A percentile compares a stretch with the other conserved stretches of the same genome.
Conservation (phyloP, 371 early-diverging fungal genomes). For the Mycotypha africana region DNA sequence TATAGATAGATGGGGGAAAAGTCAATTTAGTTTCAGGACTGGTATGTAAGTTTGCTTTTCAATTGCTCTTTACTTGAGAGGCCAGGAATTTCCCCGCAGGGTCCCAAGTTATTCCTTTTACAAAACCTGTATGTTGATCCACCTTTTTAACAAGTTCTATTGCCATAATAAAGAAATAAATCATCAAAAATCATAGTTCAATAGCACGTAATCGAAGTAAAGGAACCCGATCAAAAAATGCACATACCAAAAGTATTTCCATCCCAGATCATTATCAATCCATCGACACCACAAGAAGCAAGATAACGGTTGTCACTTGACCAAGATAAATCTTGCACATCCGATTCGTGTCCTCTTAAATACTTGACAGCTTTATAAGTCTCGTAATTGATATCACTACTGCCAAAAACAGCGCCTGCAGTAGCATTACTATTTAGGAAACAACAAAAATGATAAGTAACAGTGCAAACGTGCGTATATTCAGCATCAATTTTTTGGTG, state of each 20-base stretch:
- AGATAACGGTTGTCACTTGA: conserved; percentile 82
- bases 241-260: conserved; percentile 70
- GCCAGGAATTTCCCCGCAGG: conserved; percentile 93
- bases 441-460: background rate
- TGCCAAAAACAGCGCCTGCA: conserved; percentile 50
- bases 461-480: too few species aligned
- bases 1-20: too few species aligned
- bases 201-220: background rate
- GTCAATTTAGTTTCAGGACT: too few species aligned
- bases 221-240: too few species aligned
- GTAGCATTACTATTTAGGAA: conserved; percentile 28
- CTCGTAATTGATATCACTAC: conserved; percentile 59
- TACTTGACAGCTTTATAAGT: conserved; percentile 75
- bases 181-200: too few species aligned
- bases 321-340: conserved; percentile 94
- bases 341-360: conserved; percentile 91
- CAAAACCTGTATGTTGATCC: conserved; percentile 81
- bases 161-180: background rate
- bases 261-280: conserved; percentile 80
- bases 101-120: conserved; percentile 96
- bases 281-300: conserved; percentile 92
- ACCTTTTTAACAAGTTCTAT: conserved; percentile 60
- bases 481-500: too few species aligned
- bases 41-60: background rate
- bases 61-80: conserved; percentile 61